Conservation (phyloP, 1,284 basidiomycete species). For the Moesziomyces parantarcticus region DNA sequence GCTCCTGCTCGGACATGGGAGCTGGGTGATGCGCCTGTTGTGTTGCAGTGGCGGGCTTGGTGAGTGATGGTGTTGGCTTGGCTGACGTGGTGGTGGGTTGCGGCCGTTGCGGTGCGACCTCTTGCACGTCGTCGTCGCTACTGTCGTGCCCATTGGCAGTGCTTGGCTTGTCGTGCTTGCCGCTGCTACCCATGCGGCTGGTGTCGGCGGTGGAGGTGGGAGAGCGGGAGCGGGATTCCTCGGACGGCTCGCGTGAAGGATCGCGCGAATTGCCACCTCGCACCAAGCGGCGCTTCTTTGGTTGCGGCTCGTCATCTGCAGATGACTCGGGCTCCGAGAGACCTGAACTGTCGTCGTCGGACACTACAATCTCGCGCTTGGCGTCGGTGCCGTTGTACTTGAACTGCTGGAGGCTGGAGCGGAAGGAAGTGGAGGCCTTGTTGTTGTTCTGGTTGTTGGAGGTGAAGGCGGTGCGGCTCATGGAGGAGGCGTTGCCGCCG, state of each 20-base stretch:
- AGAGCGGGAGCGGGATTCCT: constrained; percentile 2
- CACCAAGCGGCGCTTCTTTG: constrained; percentile 41
- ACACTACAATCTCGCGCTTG: constrained; percentile 16
- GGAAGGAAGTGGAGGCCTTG: constrained; percentile 14
- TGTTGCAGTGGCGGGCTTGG: background rate
- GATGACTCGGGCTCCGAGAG: constrained; percentile 38
- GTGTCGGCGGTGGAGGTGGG: background rate
- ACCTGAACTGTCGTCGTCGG: constrained; percentile 41
- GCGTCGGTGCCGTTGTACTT: constrained; percentile 15
- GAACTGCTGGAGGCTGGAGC: constrained; percentile 40
- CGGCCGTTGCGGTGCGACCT: constrained; percentile 15
- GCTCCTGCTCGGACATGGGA: constrained; percentile 20
- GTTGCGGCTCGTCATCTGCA: constrained; percentile 22
- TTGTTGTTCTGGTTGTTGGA: constrained; percentile 8
- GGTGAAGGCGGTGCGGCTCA: constrained; percentile 28
- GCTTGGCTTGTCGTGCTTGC: background rate
- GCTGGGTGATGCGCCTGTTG: constrained; percentile 2
- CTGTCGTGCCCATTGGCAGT: constrained; percentile 3
- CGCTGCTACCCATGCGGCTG: background rate
- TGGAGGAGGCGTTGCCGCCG: constrained; percentile 25
- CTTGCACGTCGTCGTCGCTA: constrained; percentile 13
- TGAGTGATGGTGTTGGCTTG: background rate
- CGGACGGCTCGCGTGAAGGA: constrained; percentile 13
- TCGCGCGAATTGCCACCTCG: constrained; percentile 24
- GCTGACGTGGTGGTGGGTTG: constrained; percentile 2